A percentile compares a stretch with the other conserved stretches of the same genome.
phyloP scores from a whole-genome alignment of 768 basidiomycete species.

The Omphalotus guepiniiformis region DNA sequence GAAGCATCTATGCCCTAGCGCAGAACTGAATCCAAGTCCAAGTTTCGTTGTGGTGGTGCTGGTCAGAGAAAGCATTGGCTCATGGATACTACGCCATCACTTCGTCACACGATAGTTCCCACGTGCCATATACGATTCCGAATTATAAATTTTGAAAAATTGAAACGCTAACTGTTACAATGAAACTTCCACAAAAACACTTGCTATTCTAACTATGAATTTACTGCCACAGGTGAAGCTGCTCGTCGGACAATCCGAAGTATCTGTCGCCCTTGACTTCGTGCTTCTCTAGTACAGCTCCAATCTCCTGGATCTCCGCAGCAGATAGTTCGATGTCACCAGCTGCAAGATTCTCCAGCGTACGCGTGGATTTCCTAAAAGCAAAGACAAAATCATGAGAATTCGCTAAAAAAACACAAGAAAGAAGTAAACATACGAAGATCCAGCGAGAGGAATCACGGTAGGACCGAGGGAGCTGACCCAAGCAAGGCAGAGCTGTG shows the following conservation, averaged over 20 bases:
- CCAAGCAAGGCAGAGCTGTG: constrained; percentile 43
- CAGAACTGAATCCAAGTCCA: no score
- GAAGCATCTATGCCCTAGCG: no score
- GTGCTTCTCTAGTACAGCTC: constrained; percentile 6
- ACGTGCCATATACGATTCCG: no score
- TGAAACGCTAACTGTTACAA: no score
- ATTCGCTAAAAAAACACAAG: no score
- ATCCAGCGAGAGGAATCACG: constrained; percentile 50
- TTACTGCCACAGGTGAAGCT: not conserved
- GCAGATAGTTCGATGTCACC: constrained; percentile 21
- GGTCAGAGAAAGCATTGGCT: no score
- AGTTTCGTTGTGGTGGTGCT: no score
- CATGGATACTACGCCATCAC: no score
- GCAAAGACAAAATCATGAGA: not conserved
- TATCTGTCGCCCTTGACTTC: constrained; percentile 4
- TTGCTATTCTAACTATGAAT: no score
- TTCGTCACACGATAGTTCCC: no score
- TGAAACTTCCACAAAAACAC: no score
- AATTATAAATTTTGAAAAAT: no score
- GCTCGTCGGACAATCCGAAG: not conserved
- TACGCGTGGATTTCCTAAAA: constrained; percentile 23
- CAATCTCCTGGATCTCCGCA: constrained; percentile 2
- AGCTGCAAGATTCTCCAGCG: constrained; percentile 42
- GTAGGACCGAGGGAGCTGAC: constrained; percentile 33
- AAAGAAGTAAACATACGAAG: constrained; percentile 11